These are phyloP conservation scores for Cystofilobasidium bisporidii DNA, from an alignment of 768 basidiomycete genomes.

Conservation along the genomic window DNA sequence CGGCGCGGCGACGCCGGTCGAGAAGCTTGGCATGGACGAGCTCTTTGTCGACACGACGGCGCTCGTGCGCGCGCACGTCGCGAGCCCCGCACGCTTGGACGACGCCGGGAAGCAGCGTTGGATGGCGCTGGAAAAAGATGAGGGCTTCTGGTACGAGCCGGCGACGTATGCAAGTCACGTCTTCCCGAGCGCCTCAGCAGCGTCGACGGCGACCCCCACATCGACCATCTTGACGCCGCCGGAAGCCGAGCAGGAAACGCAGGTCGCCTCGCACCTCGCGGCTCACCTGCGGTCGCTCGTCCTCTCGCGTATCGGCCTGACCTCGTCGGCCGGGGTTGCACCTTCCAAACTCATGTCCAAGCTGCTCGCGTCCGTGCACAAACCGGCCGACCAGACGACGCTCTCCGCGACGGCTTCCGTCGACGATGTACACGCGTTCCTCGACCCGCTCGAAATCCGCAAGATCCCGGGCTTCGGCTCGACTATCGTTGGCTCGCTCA, in stretches of 20 bases:
- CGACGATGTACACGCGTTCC: slow-evolving; percentile 13
- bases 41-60: slow-evolving; percentile 32
- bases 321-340: slow-evolving; percentile 30
- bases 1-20: slow-evolving; percentile 16
- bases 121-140: slow-evolving; percentile 4
- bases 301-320: slow-evolving; percentile 27
- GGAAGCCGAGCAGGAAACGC: background rate
- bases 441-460: slow-evolving; percentile 21
- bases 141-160: slow-evolving; percentile 19
- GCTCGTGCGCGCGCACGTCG: slow-evolving; percentile 20
- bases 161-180: background rate
- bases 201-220: background rate
- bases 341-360: slow-evolving; percentile 29
- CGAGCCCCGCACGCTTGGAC: background rate
- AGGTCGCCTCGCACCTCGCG: slow-evolving; percentile 30
- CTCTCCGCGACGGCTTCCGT: background rate
- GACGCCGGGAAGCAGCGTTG: background rate
- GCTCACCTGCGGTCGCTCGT: slow-evolving; percentile 29
- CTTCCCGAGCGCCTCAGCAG: no score
- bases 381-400: slow-evolving; percentile 31
- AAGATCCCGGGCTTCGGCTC: slow-evolving; percentile 28
- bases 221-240: background rate
- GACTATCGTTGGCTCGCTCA: slow-evolving; percentile 14
- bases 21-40: slow-evolving; percentile 34
- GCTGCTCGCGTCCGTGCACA: slow-evolving; percentile 32